Evolutionary conservation across 495 filamentous ascomycete species (phyloP), one percentile per base, ranked within the genome.

Genomic region (Penicillium arizonense): DNA sequence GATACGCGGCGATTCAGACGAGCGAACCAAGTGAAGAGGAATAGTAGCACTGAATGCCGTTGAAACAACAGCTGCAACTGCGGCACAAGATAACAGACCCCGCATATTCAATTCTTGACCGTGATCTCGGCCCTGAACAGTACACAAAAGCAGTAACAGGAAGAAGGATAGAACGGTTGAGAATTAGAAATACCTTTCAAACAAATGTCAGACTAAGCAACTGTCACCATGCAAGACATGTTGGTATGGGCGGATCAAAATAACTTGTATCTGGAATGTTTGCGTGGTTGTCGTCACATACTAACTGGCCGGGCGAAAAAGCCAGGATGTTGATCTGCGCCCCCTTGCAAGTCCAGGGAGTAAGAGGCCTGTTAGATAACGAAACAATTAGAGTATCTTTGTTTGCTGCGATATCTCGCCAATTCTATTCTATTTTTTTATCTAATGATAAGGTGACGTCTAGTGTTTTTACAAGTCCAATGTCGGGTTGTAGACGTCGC

Each of bases 41-140:
- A 52, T 11, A 35, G 54, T 42, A 32, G 52, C 42, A 43, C 60
- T 35, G 13, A 50, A 66, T 10, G 41, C 52, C 10, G 60, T 34
- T 21, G 43, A 13, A 13, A 47, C 20, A 35, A 55, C 21, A 39
- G 49, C 57, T 53, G 47, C 50, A 20, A 66, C 9, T 11, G 51
- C 55, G 52, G 37, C 30, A 8, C 52, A 43, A 42, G 44, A 58
- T 14, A 56, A 21, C 12, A 45, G 21, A 8, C 57, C 33, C 46
- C 52, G 34, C 63, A 66, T 66, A 51, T 42, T 63, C 21, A 38
- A 46, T 38, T 40, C 14, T 45, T 44, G 12, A 23, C 18, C 49
- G 40, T 24, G 36, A 47, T 36, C 40, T 46, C 51, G 18, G 45
- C 32, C 39, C 46, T 42, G 49, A 57, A 23, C n/a, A 35, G 40